phyloP scores from a whole-genome alignment of 1,284 basidiomycete genomes.

The Boletus nobilissimus region DNA sequence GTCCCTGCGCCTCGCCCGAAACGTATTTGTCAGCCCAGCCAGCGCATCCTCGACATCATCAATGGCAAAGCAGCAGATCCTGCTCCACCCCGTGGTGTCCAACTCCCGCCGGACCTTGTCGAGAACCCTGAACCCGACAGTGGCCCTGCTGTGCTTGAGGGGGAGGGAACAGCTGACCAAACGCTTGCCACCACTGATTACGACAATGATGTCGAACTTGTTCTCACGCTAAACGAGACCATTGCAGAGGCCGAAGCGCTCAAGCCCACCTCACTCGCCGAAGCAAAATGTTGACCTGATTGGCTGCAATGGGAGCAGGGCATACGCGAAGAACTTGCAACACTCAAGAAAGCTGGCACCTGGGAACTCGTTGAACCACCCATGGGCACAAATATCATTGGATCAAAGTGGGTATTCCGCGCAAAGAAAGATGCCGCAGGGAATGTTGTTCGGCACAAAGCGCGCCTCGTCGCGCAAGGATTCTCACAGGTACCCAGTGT shows the following conservation, averaged over 20 bases:
- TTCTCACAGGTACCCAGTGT: slow-evolving; percentile 53
- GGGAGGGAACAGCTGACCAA: not conserved
- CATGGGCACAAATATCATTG: slow-evolving; percentile 19
- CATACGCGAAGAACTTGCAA: not conserved
- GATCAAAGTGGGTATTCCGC: slow-evolving; percentile 50
- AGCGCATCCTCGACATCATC: not conserved
- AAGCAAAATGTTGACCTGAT: not conserved
- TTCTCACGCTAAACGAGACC: not conserved
- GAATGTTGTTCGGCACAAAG: slow-evolving; percentile 49
- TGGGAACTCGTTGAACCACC: slow-evolving; percentile 24
- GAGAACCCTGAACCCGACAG: not conserved
- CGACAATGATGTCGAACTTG: not conserved
- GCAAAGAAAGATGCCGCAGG: slow-evolving; percentile 46
- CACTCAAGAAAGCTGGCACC: slow-evolving; percentile 13
- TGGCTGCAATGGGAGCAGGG: not conserved
- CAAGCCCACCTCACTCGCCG: not conserved
- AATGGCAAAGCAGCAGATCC: not conserved
- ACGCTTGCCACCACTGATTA: not conserved
- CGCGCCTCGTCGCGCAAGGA: slow-evolving; percentile 52
- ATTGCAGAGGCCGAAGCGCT: not conserved
- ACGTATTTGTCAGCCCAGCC: not conserved
- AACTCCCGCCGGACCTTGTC: not conserved
- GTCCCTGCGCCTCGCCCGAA: not conserved
- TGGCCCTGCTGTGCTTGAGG: not conserved
- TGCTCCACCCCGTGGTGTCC: not conserved